These are phyloP conservation scores for Sarocladiaceae sp. DNA, from an alignment of 2,329 filamentous ascomycete species.

Conservation along the genomic window DNA sequence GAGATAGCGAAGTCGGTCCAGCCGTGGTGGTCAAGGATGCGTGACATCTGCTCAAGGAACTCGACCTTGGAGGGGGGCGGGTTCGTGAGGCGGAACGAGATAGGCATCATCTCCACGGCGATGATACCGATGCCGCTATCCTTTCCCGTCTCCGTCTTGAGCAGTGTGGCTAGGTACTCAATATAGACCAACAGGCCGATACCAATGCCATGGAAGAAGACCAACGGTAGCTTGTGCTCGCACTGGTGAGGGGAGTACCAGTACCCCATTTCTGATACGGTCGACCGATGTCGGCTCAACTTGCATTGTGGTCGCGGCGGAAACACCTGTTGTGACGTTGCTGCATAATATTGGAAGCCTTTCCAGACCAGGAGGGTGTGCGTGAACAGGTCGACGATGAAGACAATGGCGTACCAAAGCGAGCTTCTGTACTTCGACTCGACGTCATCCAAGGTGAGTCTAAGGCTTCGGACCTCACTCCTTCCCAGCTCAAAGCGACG, in stretches of 20 bases:
- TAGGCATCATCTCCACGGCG: conserved; percentile 58
- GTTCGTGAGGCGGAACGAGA: conserved; percentile 56
- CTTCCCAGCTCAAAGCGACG: conserved; percentile 44
- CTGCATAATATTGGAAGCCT: conserved; percentile 47
- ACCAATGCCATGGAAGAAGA: conserved; percentile 68
- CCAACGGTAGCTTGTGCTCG: conserved; percentile 42
- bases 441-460: conserved; percentile 61
- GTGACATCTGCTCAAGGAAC: conserved; percentile 49
- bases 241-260: conserved; percentile 60
- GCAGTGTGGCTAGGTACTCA: conserved; percentile 48
- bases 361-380: conserved; percentile 37
- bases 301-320: conserved; percentile 48
- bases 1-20: conserved; percentile 54
- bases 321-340: conserved; percentile 38
- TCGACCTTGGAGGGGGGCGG: conserved; percentile 43
- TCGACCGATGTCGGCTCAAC: conserved; percentile 38
- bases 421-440: conserved; percentile 55
- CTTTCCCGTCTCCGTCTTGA: conserved; percentile 20
- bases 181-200: conserved; percentile 60
- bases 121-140: conserved; percentile 52
- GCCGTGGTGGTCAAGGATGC: conserved; percentile 50
- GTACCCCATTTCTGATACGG: conserved; percentile 49
- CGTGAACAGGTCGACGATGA: conserved; percentile 46
- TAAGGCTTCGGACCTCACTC: conserved; percentile 49
- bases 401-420: conserved; percentile 56